A percentile compares a stretch with the other conserved stretches of the same genome.
phyloP scores from a whole-genome alignment of 2,329 filamentous ascomycete genomes.

The Hypomyces perniciosus region DNA sequence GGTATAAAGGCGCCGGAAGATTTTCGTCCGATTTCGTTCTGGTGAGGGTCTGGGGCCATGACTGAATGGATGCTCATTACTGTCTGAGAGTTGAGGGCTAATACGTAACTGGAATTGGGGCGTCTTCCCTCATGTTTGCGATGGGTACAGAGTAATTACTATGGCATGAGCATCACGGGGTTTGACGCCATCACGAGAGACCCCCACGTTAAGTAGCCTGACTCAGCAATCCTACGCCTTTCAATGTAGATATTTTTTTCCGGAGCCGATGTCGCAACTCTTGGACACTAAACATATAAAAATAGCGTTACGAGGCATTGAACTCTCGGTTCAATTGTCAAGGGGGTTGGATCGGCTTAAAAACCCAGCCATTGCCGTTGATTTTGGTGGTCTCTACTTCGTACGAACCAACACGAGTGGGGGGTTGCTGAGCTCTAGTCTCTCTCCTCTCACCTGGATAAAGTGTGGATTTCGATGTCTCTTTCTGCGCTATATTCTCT shows the following conservation, averaged over 20 bases:
- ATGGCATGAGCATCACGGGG: background rate
- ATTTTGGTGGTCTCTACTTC: background rate
- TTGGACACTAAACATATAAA: background rate
- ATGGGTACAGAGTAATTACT: background rate
- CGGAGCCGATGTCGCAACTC: slow-evolving; percentile 14
- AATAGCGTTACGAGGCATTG: background rate
- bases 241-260: background rate
- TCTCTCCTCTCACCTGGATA: background rate
- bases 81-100: too few species aligned
- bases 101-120: too few species aligned
- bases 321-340: background rate
- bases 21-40: slow-evolving; percentile 23
- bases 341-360: background rate
- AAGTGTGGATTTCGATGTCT: slow-evolving; percentile 9
- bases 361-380: background rate
- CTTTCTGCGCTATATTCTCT: slow-evolving; percentile 6
- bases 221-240: slow-evolving; percentile 6
- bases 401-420: background rate
- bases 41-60: slow-evolving; percentile 5
- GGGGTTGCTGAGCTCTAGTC: background rate
- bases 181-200: slow-evolving; percentile 12
- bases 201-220: background rate
- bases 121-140: background rate
- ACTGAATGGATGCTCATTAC: background rate
- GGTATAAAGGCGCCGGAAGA: slow-evolving; percentile 19